Base-by-base conservation (phyloP, 352 stramenopile genomes). In the Phytophthora pinifolia region DNA sequence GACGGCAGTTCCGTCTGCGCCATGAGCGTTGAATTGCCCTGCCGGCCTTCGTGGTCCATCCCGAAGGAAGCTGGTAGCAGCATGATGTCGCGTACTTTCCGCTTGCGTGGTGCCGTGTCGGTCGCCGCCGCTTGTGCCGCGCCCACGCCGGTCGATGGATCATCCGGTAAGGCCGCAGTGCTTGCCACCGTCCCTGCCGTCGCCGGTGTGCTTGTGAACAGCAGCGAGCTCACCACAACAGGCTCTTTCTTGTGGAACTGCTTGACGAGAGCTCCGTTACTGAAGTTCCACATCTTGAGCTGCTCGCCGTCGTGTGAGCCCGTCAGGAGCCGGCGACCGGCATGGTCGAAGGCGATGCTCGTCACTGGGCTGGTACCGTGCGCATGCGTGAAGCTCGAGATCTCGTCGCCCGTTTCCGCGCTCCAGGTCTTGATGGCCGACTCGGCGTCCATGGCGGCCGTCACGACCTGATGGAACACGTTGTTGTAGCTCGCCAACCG, bases 221-320 rank as follows among this genome's bases (percentile, higher is more conserved):
- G 29, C 13, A 70, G 32, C 9, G 63, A 72, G 15, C 33, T 57
- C 15, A 72, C 31, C 5, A 64, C 47, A 12, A 32, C 34, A 33
- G 48, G 60, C 36, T 83, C 72, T 14, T 87, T 62, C 47, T 93
- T 94, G 46, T 88, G 61, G 34, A 92, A 88, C 43, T 90, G 81
- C 50, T 93, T 94, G 3, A 96, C 80, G 14, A 91, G 67, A 12
- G 79, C 77, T 10, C 87, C 87, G 44, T 93, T 96, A 65, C 80
- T 89, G 60, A 96, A 96, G 51, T 96, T 96, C 87, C 87, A 96
- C 67, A 96, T 85, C 56, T 92, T 92, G 33, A 96, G 78, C 14
- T 74, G 45, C 7, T 79, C 59, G 3, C 87, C 87, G 43, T 92
- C 78, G 52, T 95, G 83, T 8, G 81, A 81, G 9, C 86, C 86